Conservation (phyloP, 306 rosid genomes). For the Vigna hirtella region DNA sequence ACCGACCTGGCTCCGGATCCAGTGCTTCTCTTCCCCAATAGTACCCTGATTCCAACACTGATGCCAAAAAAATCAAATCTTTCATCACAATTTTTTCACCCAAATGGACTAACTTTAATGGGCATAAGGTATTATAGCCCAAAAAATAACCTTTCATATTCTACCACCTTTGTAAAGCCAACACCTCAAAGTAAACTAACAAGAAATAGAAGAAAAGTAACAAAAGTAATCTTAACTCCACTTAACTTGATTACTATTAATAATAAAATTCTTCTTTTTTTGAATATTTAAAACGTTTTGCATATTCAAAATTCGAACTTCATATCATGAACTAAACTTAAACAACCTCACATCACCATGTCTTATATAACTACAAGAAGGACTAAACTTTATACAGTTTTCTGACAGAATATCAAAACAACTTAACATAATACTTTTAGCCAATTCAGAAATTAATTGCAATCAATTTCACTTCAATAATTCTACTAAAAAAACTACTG, state of each 20-base stretch:
- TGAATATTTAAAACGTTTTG: too few relatives aligned
- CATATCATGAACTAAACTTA: too few relatives aligned
- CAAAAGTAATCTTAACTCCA: too few relatives aligned
- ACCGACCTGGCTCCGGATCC: slow-evolving; percentile 10
- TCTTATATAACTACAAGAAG: background rate
- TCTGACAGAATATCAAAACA: background rate
- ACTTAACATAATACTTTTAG: too few relatives aligned
- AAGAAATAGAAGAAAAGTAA: background rate
- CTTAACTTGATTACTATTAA: too few relatives aligned
- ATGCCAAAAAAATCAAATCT: background rate
- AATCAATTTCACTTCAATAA: background rate
- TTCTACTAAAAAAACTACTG: background rate
- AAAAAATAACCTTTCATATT: background rate
- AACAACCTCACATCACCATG: too few relatives aligned
- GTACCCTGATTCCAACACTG: background rate
- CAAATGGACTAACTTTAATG: background rate
- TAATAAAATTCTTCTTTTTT: too few relatives aligned
- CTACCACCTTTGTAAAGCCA: background rate
- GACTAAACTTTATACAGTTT: background rate
- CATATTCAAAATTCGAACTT: too few relatives aligned
- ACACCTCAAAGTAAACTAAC: background rate
- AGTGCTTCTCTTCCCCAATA: background rate
- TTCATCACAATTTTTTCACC: background rate
- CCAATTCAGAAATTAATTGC: too few relatives aligned
- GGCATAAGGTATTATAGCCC: background rate